A percentile compares a stretch with the other conserved stretches of the same genome.
Conservation (phyloP, 352 stramenopile species). For the Phytophthora nicotianae region DNA sequence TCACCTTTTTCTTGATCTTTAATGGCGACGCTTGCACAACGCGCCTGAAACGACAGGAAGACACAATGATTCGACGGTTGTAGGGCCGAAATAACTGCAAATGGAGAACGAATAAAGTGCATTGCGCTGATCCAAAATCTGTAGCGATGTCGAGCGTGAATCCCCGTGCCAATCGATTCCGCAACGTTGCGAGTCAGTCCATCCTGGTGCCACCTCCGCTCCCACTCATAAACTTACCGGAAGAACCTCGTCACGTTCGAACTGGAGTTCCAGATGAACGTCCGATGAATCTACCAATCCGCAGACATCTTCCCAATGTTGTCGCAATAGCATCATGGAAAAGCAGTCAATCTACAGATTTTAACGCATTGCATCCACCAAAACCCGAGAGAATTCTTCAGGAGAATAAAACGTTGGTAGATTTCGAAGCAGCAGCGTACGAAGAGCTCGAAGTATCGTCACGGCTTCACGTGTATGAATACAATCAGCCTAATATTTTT, state of each 20-base stretch:
- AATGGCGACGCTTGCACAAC: not conserved
- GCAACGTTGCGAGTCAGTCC: conserved; percentile 22
- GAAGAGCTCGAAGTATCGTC: conserved; percentile 31
- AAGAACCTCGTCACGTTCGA: conserved; percentile 45
- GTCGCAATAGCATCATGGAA: conserved; percentile 12
- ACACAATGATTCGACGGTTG: not conserved
- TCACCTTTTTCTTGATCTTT: not conserved
- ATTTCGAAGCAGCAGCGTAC: conserved; percentile 41
- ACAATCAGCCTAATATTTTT: conserved; percentile 61
- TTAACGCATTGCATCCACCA: conserved; percentile 7
- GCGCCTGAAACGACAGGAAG: not conserved
- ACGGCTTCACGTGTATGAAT: conserved; percentile 70
- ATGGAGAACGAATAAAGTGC: not conserved
- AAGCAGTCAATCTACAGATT: conserved; percentile 1
- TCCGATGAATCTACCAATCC: conserved; percentile 53
- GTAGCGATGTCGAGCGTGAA: conserved; percentile 24
- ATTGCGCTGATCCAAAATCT: not conserved
- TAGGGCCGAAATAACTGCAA: conserved; percentile 8
- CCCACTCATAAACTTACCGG: conserved; percentile 61
- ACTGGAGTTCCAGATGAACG: conserved; percentile 48
- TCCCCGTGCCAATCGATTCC: conserved; percentile 32
- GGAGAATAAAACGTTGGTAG: conserved; percentile 47
- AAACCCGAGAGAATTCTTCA: conserved; percentile 51
- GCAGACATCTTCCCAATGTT: conserved; percentile 36
- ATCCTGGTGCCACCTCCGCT: conserved; percentile 61